A percentile compares a stretch with the other conserved stretches of the same genome.
These are phyloP conservation scores for Smithsoniella earleae DNA, from an alignment of 163 green algal species.

Conservation along the genomic window DNA sequence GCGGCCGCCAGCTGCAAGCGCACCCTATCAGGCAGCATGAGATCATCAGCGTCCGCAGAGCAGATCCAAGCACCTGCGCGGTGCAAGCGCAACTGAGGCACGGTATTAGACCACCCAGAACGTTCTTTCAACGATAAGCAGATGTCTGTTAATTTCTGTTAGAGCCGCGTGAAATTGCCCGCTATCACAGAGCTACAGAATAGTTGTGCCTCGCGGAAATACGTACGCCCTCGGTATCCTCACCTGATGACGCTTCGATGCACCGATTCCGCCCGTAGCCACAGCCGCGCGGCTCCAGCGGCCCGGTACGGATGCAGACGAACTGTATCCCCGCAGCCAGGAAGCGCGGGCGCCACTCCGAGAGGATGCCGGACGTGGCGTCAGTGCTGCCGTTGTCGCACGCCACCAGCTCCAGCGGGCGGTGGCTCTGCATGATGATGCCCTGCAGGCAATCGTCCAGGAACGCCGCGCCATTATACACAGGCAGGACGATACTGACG, in stretches of 20 bases:
- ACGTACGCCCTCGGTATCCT: too few species aligned
- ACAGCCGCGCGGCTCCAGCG: background rate
- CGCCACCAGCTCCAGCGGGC: slow-evolving; percentile 4
- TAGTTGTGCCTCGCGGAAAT: too few species aligned
- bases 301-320: background rate
- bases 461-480: slow-evolving; percentile 5
- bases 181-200: too few species aligned
- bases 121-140: too few species aligned
- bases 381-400: slow-evolving; percentile 29
- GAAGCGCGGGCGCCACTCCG: background rate
- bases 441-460: slow-evolving; percentile 12
- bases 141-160: too few species aligned
- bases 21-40: slow-evolving; percentile 21
- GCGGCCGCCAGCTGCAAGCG: slow-evolving; percentile 15
- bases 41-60: slow-evolving; percentile 28
- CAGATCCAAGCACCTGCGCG: slow-evolving; percentile 29
- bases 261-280: slow-evolving; percentile 27
- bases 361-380: background rate
- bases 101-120: too few species aligned
- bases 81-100: too few species aligned
- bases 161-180: too few species aligned
- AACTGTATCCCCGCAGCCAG: background rate
- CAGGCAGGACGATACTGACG: slow-evolving; percentile 22
- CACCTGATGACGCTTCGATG: slow-evolving; percentile 24
- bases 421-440: slow-evolving; percentile 13